These are phyloP conservation scores for Diaporthe sp. DNA, from an alignment of 2,329 filamentous ascomycete genomes.

Conservation along the genomic window DNA sequence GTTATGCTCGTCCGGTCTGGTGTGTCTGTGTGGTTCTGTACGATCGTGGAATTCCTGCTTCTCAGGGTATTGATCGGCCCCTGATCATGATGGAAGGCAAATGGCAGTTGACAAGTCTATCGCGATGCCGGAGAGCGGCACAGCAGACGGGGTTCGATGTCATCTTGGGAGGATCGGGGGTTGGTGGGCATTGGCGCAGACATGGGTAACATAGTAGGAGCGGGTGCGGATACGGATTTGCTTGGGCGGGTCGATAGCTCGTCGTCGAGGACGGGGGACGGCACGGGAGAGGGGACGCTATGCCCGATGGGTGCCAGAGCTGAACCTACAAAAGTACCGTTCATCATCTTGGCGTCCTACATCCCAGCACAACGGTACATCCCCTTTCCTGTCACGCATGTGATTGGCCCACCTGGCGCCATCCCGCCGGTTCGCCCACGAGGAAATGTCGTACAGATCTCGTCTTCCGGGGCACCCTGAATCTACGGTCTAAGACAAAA, in stretches of 20 bases:
- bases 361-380: slow-evolving; percentile 5
- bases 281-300: slow-evolving; percentile 1
- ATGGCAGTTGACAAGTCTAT: neutral
- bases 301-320: slow-evolving; percentile 7
- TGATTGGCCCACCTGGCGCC: slow-evolving; percentile 21
- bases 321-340: slow-evolving; percentile 21
- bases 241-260: neutral
- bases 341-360: slow-evolving; percentile 5
- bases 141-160: slow-evolving; percentile 13
- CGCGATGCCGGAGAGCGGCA: slow-evolving; percentile 23
- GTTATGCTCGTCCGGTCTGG: neutral
- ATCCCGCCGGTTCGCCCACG: slow-evolving; percentile 15
- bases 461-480: neutral
- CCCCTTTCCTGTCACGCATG: neutral
- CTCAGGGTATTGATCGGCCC: slow-evolving; percentile 5
- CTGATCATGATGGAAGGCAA: neutral
- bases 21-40: neutral
- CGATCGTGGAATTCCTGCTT: neutral
- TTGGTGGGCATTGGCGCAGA: neutral
- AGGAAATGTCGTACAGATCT: slow-evolving; percentile 22
- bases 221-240: neutral
- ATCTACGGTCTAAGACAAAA: neutral
- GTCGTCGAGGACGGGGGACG: neutral
- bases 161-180: neutral
- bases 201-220: neutral